Conservation (phyloP, 371 early-diverging fungal genomes). For the Dichotomocladium elegans region DNA sequence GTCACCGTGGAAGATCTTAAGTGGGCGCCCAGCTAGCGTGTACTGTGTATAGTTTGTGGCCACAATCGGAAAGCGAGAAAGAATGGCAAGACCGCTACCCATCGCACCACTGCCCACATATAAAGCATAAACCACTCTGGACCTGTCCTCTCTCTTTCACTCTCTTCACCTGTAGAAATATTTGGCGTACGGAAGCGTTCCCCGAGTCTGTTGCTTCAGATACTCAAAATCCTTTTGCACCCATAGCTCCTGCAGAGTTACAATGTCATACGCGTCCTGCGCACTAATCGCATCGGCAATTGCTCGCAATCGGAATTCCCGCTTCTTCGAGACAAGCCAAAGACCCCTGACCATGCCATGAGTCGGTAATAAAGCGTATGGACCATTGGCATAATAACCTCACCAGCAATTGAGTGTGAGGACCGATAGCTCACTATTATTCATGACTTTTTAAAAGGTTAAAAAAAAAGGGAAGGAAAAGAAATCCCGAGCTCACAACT, state of each 20-base stretch:
- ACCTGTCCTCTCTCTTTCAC: neutral
- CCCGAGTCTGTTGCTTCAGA: conserved; percentile 23
- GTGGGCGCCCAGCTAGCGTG: conserved; percentile 52
- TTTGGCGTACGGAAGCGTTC: conserved; percentile 37
- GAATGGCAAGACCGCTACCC: conserved; percentile 55
- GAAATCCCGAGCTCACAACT: no score
- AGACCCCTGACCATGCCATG: conserved; percentile 42
- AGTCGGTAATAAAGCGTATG: neutral
- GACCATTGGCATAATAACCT: neutral
- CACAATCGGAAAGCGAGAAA: conserved; percentile 50
- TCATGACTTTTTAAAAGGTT: no score
- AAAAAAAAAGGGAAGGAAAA: neutral
- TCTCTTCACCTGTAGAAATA: conserved; percentile 50
- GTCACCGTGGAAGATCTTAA: conserved; percentile 57
- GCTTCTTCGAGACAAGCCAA: conserved; percentile 44
- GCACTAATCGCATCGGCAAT: conserved; percentile 48
- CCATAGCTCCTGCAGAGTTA: conserved; percentile 66
- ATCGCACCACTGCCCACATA: conserved; percentile 46
- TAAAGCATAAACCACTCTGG: neutral
- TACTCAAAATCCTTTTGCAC: conserved; percentile 47
- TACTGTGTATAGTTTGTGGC: conserved; percentile 44
- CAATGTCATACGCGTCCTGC: conserved; percentile 47
- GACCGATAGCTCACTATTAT: conserved; percentile 29
- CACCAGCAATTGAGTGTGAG: conserved; percentile 59
- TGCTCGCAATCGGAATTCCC: conserved; percentile 42